phyloP scores from a whole-genome alignment of 352 stramenopile genomes.

The Phytophthora foliorum region DNA sequence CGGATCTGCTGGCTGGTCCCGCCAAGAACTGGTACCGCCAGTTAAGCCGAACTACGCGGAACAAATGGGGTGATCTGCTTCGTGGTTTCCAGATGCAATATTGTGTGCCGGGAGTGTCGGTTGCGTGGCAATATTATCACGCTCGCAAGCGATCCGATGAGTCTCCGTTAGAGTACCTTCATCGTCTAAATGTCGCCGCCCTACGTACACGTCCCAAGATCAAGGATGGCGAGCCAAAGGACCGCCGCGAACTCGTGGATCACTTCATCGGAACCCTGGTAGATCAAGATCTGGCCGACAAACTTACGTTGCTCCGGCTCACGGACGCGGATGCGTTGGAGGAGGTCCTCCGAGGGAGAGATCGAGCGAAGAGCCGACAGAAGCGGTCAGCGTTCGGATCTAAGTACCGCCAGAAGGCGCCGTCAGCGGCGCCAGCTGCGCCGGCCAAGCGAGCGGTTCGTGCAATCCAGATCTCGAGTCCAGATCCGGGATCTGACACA shows the following conservation, averaged over 20 bases:
- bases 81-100: constrained; percentile 8
- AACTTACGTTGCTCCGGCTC: neutral
- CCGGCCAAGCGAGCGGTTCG: neutral
- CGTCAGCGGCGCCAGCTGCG: neutral
- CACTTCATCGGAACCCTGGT: constrained; percentile 23
- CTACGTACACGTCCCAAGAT: constrained; percentile 8
- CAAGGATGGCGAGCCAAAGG: neutral
- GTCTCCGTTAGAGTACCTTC: constrained; percentile 9
- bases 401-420: constrained; percentile 1
- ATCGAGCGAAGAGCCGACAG: constrained; percentile 3
- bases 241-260: constrained; percentile 16
- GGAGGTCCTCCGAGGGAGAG: neutral
- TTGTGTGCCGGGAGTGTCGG: neutral
- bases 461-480: neutral
- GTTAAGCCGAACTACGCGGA: neutral
- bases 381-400: constrained; percentile 5
- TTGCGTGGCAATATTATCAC: constrained; percentile 15
- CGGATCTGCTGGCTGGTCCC: constrained; percentile 1
- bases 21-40: constrained; percentile 12
- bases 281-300: constrained; percentile 12
- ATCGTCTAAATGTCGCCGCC: constrained; percentile 5
- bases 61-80: neutral
- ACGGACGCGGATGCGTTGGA: constrained; percentile 7
- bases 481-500: neutral
- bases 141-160: constrained; percentile 2